Conservation (phyloP, 805 yeast species). For the Metschnikowia orientalis region DNA sequence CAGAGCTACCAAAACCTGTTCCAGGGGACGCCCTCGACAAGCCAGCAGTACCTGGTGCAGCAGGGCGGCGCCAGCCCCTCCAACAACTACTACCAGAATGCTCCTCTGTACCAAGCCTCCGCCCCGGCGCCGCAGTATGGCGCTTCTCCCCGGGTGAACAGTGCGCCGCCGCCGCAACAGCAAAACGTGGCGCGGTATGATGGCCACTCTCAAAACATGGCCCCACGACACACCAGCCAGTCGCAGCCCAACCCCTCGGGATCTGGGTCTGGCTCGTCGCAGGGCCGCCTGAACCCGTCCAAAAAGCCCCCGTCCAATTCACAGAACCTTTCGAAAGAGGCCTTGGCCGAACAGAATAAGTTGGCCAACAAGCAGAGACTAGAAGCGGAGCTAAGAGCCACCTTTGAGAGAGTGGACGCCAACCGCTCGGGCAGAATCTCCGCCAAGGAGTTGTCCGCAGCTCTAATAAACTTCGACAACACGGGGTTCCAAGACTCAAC, state of each 20-base stretch:
- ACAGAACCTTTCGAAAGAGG: slow-evolving; percentile 20
- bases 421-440: slow-evolving; percentile 52
- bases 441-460: slow-evolving; percentile 53
- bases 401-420: slow-evolving; percentile 53
- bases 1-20: slow-evolving; percentile 4
- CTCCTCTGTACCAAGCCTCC: slow-evolving; percentile 4
- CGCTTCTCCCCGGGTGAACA: slow-evolving; percentile 5
- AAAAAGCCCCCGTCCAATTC: slow-evolving; percentile 18
- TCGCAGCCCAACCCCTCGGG: slow-evolving; percentile 3
- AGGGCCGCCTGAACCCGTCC: slow-evolving; percentile 7
- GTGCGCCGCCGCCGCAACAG: slow-evolving; percentile 5
- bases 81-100: slow-evolving; percentile 1
- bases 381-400: slow-evolving; percentile 44
- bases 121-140: slow-evolving; percentile 5
- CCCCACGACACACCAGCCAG: slow-evolving; percentile 3
- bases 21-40: slow-evolving; percentile 1
- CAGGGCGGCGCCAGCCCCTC: slow-evolving; percentile 1
- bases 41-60: slow-evolving; percentile 6
- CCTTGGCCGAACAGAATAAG: slow-evolving; percentile 14
- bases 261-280: neutral
- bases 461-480: slow-evolving; percentile 60
- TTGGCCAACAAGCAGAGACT: slow-evolving; percentile 36
- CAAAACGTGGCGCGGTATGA: slow-evolving; percentile 5
- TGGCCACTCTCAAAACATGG: slow-evolving; percentile 1
- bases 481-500: slow-evolving; percentile 59